Conservation (phyloP, 164 flowering plant species). For the Chimonanthus praecox region DNA sequence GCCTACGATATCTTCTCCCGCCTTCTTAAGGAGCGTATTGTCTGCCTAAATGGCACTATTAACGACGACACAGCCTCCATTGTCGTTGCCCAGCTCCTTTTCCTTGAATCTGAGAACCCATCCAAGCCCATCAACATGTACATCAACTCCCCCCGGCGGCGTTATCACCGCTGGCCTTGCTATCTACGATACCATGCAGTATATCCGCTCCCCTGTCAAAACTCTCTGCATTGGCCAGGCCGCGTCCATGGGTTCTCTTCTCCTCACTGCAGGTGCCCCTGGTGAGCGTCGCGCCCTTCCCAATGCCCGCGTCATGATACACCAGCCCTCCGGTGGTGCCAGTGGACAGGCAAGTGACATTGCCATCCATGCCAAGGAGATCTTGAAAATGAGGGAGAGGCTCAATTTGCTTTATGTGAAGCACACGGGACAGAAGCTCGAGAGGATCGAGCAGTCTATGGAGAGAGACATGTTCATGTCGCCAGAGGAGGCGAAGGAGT, state of each 20-base stretch:
- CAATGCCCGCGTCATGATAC: slow-evolving; percentile 90
- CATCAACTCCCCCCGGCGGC: slow-evolving; percentile 93
- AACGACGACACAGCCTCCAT: slow-evolving; percentile 85
- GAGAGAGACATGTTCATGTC: slow-evolving; percentile 94
- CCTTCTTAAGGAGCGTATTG: slow-evolving; percentile 83
- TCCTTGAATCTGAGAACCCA: slow-evolving; percentile 89
- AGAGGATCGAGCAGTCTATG: slow-evolving; percentile 68
- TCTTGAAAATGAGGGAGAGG: slow-evolving; percentile 65
- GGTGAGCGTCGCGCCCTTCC: slow-evolving; percentile 89
- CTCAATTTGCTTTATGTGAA: slow-evolving; percentile 65
- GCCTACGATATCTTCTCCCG: slow-evolving; percentile 97
- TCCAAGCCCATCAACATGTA: slow-evolving; percentile 87
- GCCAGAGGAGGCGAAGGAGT: slow-evolving; percentile 85
- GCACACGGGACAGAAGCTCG: slow-evolving; percentile 77
- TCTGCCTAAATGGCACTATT: slow-evolving; percentile 86
- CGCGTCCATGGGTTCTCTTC: slow-evolving; percentile 91
- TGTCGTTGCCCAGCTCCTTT: slow-evolving; percentile 91
- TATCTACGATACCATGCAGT: slow-evolving; percentile 95
- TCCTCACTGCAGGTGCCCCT: slow-evolving; percentile 79
- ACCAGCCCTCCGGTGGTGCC: slow-evolving; percentile 94
- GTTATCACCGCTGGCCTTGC: slow-evolving; percentile 96
- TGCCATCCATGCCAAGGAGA: slow-evolving; percentile 82
- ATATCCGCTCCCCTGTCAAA: slow-evolving; percentile 75
- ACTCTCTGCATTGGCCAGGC: slow-evolving; percentile 96
- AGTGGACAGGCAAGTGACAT: slow-evolving; percentile 87